Percentiles rank a stretch among this genome's conserved stretches.
Evolutionary conservation across 352 stramenopile species (phyloP).

Genomic region (Phytophthora niederhauseri): DNA sequence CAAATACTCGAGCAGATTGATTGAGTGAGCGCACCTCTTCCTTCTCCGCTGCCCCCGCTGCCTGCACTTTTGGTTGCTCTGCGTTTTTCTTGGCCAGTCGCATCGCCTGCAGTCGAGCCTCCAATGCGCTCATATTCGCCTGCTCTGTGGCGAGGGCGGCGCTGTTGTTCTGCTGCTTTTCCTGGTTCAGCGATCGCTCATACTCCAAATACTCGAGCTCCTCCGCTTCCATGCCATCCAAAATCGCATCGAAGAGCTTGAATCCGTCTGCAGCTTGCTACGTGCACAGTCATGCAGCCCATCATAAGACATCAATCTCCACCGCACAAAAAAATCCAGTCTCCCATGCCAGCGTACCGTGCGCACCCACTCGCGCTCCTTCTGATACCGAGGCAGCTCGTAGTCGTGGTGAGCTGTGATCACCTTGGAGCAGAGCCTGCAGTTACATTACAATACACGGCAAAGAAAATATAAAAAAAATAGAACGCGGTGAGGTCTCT

Average conservation of each 20-base stretch:
- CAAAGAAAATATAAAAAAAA: constrained; percentile 24
- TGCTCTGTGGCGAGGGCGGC: constrained; percentile 14
- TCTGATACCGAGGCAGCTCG: constrained; percentile 51
- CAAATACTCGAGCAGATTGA: too few species aligned
- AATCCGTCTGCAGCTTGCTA: constrained; percentile 73
- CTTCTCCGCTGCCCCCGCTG: constrained; percentile 16
- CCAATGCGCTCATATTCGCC: constrained; percentile 42
- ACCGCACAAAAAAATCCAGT: neutral
- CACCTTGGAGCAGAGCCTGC: constrained; percentile 73
- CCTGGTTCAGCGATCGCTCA: constrained; percentile 41
- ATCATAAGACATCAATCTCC: constrained; percentile 8
- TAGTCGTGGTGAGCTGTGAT: constrained; percentile 73
- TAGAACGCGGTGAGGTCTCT: constrained; percentile 28
- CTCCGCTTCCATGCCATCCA: constrained; percentile 79
- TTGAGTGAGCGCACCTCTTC: constrained; percentile 9
- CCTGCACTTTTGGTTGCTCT: constrained; percentile 24
- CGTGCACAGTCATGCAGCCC: constrained; percentile 2
- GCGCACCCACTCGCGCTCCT: constrained; percentile 73
- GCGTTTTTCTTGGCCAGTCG: constrained; percentile 43
- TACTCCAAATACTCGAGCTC: constrained; percentile 69
- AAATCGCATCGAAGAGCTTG: constrained; percentile 75
- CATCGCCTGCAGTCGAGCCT: constrained; percentile 58
- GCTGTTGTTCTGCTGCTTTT: constrained; percentile 28
- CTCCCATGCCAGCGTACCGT: constrained; percentile 38
- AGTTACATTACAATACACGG: neutral